phyloP scores from a whole-genome alignment of 2,329 filamentous ascomycete genomes.

The Zasmidium cellare region DNA sequence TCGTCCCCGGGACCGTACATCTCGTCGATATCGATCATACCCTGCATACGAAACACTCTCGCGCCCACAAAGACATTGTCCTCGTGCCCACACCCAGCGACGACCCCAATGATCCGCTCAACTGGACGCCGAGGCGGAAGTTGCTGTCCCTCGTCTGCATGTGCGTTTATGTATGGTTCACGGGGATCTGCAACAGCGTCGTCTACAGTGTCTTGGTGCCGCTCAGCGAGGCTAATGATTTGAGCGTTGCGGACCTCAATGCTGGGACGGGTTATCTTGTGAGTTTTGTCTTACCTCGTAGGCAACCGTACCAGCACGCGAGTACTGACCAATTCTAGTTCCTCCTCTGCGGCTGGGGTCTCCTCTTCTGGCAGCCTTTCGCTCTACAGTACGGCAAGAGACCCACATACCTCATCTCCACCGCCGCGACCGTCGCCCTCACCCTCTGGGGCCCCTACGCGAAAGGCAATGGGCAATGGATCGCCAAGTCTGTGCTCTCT shows the following conservation, averaged over 20 bases:
- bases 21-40: conserved; percentile 43
- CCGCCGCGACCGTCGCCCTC: conserved; percentile 40
- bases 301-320: too few relatives aligned
- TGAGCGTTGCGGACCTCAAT: conserved; percentile 48
- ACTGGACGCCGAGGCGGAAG: conserved; percentile 41
- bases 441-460: conserved; percentile 48
- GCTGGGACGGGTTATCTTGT: conserved; percentile 46
- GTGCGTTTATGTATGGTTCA: conserved; percentile 51
- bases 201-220: conserved; percentile 54
- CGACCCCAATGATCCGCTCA: conserved; percentile 18
- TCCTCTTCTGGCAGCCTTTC: conserved; percentile 55
- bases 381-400: conserved; percentile 55
- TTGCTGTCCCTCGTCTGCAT: conserved; percentile 41
- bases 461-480: conserved; percentile 48
- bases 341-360: conserved; percentile 39
- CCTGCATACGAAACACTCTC: conserved; percentile 35
- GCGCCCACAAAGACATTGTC: conserved; percentile 36
- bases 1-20: conserved; percentile 42
- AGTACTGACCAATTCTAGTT: neutral
- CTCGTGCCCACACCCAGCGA: conserved; percentile 42
- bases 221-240: conserved; percentile 48
- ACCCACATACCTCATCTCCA: conserved; percentile 48
- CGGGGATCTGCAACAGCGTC: conserved; percentile 50
- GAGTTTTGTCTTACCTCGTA: neutral
- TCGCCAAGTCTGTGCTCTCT: conserved; percentile 48